These are phyloP conservation scores for Galerina sulciceps DNA, from an alignment of 768 basidiomycete genomes.

Conservation along the genomic window DNA sequence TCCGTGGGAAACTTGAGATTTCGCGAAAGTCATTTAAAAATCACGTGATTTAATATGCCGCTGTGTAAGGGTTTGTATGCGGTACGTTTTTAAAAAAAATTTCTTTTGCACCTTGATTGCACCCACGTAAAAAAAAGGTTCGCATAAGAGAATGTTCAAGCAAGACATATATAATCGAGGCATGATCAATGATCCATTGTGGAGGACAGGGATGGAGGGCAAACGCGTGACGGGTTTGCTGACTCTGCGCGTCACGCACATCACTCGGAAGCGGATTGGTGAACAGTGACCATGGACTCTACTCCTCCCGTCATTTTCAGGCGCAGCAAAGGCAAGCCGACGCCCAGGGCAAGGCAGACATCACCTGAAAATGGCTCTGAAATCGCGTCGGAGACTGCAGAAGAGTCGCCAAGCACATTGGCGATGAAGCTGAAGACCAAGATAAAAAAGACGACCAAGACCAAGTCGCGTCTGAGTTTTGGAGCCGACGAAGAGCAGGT, in stretches of 20 bases:
- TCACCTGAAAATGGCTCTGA: conserved; percentile 40
- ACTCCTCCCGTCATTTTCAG: conserved; percentile 54
- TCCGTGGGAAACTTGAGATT: conserved; percentile 45
- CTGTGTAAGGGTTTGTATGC: no score
- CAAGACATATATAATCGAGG: no score
- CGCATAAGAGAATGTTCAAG: no score
- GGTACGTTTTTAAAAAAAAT: no score
- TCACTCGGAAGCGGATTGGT: background rate
- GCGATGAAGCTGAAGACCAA: conserved; percentile 75
- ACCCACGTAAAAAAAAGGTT: no score
- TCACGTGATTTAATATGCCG: conserved; percentile 45
- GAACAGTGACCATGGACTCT: conserved; percentile 34
- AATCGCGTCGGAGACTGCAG: conserved; percentile 31
- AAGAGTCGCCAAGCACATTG: conserved; percentile 62
- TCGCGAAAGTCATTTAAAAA: conserved; percentile 28
- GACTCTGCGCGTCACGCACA: background rate
- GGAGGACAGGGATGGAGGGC: no score
- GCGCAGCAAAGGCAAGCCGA: conserved; percentile 47
- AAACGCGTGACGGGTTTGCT: background rate
- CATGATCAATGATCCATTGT: no score
- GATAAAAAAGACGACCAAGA: conserved; percentile 59
- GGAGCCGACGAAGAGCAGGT: conserved; percentile 60
- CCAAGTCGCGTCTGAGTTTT: conserved; percentile 77
- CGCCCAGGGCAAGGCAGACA: conserved; percentile 41
- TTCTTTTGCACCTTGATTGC: no score